phyloP scores from a whole-genome alignment of 225 moss, liverwort and hornwort genomes.

The Sphagnum contortum region DNA sequence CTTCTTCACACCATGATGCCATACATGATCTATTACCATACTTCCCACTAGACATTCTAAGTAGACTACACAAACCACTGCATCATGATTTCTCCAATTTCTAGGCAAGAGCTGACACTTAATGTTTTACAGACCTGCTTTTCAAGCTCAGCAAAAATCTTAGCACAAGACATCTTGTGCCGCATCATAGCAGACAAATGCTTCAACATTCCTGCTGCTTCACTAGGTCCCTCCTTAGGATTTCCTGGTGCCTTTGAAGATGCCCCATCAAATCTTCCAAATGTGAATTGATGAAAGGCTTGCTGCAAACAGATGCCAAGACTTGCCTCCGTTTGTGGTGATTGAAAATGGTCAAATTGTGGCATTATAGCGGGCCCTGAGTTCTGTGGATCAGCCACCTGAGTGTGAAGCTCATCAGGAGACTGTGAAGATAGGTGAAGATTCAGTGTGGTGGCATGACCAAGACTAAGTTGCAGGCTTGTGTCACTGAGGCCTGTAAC shows the following conservation, averaged over 20 bases:
- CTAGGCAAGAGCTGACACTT: too few species aligned
- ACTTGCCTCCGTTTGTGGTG: slow-evolving; percentile 53
- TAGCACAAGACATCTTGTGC: slow-evolving; percentile 61
- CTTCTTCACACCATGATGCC: too few species aligned
- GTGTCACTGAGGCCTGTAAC: slow-evolving; percentile 86
- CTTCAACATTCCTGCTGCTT: slow-evolving; percentile 58
- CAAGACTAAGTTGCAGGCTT: slow-evolving; percentile 84
- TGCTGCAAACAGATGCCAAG: slow-evolving; percentile 80
- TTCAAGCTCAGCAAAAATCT: slow-evolving; percentile 64
- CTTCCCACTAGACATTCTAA: too few species aligned
- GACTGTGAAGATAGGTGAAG: slow-evolving; percentile 59
- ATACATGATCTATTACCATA: too few species aligned
- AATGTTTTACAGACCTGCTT: slow-evolving; percentile 42
- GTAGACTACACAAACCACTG: too few species aligned
- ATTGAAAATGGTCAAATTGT: slow-evolving; percentile 22
- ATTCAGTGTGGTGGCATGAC: slow-evolving; percentile 64
- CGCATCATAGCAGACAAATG: slow-evolving; percentile 69
- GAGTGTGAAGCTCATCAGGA: slow-evolving; percentile 17
- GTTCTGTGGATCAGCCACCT: slow-evolving; percentile 16
- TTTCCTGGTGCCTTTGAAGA: slow-evolving; percentile 28
- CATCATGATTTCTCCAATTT: too few species aligned
- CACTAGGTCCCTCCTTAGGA: slow-evolving; percentile 39
- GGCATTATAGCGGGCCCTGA: slow-evolving; percentile 18
- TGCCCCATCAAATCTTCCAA: slow-evolving; percentile 34
- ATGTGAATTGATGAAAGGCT: slow-evolving; percentile 63